A percentile compares a stretch with the other conserved stretches of the same genome.
phyloP scores from a whole-genome alignment of 495 filamentous ascomycete species.

The Talaromyces wortmannii region DNA sequence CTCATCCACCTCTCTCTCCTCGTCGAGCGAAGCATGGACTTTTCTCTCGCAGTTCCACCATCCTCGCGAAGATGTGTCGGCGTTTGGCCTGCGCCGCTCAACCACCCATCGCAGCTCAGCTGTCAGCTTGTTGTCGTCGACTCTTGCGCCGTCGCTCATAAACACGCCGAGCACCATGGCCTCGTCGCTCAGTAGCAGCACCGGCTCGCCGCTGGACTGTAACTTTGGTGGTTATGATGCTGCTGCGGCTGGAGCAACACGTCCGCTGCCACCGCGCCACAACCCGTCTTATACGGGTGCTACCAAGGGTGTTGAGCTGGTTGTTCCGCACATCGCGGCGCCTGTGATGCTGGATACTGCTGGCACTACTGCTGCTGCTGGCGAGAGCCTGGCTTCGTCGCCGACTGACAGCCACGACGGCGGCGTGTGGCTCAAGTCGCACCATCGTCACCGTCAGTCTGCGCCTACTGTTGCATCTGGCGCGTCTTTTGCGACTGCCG shows the following conservation, averaged over 20 bases:
- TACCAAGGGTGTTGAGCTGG: constrained; percentile 34
- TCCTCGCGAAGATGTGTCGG: constrained; percentile 6
- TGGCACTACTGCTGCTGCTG: neutral
- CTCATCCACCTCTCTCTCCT: constrained; percentile 17
- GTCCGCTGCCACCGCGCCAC: constrained; percentile 35
- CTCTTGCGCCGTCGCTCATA: constrained; percentile 29
- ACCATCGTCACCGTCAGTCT: neutral
- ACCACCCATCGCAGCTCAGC: constrained; percentile 17
- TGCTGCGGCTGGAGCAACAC: constrained; percentile 19
- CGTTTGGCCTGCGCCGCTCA: neutral
- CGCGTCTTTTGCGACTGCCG: too few species aligned
- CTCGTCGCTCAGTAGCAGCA: constrained; percentile 31
- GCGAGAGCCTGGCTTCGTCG: neutral
- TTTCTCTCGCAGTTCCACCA: constrained; percentile 42
- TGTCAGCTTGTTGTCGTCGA: constrained; percentile 19
- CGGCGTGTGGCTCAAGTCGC: neutral
- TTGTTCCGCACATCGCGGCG: constrained; percentile 37
- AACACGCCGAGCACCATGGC: constrained; percentile 32
- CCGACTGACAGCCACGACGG: neutral
- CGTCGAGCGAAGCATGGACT: constrained; percentile 36
- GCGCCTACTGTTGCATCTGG: too few species aligned
- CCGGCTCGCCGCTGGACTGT: constrained; percentile 19
- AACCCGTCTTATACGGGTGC: constrained; percentile 28
- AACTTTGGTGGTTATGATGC: constrained; percentile 16
- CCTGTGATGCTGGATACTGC: too few species aligned